Evolutionary conservation across 2,329 filamentous ascomycete species (phyloP), one percentile per base, ranked within the genome.

Genomic region (Tricladium varicosporioides): DNA sequence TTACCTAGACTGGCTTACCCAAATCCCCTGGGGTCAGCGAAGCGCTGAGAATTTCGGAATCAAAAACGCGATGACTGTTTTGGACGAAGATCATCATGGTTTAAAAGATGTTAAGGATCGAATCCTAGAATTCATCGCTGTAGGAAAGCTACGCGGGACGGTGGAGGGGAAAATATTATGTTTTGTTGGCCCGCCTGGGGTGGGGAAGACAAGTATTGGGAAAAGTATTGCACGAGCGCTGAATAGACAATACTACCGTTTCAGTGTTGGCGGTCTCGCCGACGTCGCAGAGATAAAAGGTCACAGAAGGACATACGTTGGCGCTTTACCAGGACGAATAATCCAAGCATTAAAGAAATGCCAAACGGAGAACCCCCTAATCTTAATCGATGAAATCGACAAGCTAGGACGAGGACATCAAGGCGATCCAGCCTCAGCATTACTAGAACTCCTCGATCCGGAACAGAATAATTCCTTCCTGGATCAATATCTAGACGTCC

Each of bases 271-370:
- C 70, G 94, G 94, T 66, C 81, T 99, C 64, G 96, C 93, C 3
- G 94, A 99, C 74, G 95, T 99, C 62, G 94, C 94, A 15, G 94
- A 99, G 73, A 97, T 99, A 80, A 99, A 99, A 78, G 94, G 94
- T 51, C 94, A 99, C 72, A 84, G 94, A 67, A 84, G 94, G 67
- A 99, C 94, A 2, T 99, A 99, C 66, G 94, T 99, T 53, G 94
- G 95, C 61, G 94, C 94, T 22, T 78, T 99, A 36, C 94, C 94
- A 3, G 95, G 94, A 51, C 89, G 95, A 58, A 96, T 99, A 70
- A 97, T 99, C 60, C 95, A 99, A 74, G 94, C 94, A 0, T 78
- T 99, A 68, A 99, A 99, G 81, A 99, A 99, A 75, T 97, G 93
- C 71, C 92, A 97, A 76, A 99, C 94, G 0, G 95, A 99, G 75